A percentile compares a stretch with the other conserved stretches of the same genome.
phyloP scores from a whole-genome alignment of 768 basidiomycete species.

The Mycena indigotica region DNA sequence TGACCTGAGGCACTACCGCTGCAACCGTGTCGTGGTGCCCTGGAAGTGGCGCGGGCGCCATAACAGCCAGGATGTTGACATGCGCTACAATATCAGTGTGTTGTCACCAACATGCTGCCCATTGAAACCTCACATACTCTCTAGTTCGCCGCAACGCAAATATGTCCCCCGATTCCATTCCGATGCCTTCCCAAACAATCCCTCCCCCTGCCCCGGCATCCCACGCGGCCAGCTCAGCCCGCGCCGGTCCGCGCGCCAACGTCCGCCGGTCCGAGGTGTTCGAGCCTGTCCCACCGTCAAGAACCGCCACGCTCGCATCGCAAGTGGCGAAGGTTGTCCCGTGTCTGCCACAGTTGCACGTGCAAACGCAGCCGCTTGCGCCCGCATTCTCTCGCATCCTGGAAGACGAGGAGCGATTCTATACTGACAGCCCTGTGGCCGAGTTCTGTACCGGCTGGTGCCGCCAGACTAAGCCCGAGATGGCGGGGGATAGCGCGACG shows the following conservation, averaged over 20 bases:
- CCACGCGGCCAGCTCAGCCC: not conserved
- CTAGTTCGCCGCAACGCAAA: slow-evolving; percentile 10
- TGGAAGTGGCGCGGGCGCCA: slow-evolving; percentile 6
- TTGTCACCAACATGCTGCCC: not conserved
- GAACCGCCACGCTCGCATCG: not conserved
- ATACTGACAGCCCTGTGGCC: slow-evolving; percentile 7
- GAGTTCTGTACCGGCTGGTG: slow-evolving; percentile 17
- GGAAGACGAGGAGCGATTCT: not conserved
- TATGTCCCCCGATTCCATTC: not conserved
- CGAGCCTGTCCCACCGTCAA: not conserved
- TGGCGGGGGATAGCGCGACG: not conserved
- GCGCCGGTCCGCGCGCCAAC: not conserved
- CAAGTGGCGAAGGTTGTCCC: not conserved
- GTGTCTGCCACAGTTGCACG: not conserved
- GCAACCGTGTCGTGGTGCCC: slow-evolving; percentile 16
- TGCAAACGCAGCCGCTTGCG: not conserved
- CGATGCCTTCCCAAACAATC: not conserved
- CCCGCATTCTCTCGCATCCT: not conserved
- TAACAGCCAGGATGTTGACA: not conserved
- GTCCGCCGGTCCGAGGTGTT: not conserved
- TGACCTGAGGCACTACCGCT: slow-evolving; percentile 20
- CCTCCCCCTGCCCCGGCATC: not conserved
- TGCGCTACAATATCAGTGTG: slow-evolving; percentile 7
- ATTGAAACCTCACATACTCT: not conserved
- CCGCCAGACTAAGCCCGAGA: not conserved